phyloP scores from a whole-genome alignment of 768 basidiomycete genomes.

The Termitomyces sp. region DNA sequence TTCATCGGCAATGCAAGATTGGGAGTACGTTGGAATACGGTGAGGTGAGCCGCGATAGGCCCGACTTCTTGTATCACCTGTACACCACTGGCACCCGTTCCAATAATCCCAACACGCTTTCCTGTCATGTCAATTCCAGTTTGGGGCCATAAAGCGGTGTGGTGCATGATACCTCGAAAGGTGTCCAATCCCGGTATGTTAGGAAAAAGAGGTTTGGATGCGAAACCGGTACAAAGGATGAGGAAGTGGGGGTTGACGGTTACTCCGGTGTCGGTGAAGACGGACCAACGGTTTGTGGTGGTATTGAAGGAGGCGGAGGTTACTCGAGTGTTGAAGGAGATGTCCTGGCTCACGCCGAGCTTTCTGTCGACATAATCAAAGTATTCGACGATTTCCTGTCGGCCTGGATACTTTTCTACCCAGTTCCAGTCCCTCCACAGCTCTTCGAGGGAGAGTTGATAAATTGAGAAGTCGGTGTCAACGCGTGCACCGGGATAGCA shows the following conservation, averaged over 20 bases:
- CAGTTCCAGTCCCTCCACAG: not conserved
- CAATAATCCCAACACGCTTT: constrained; percentile 19
- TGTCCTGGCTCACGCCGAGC: constrained; percentile 17
- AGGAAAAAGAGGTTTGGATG: constrained; percentile 6
- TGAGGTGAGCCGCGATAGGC: constrained; percentile 15
- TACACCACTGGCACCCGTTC: constrained; percentile 18
- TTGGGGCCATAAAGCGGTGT: constrained; percentile 19
- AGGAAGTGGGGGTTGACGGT: constrained; percentile 17
- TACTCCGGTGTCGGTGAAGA: constrained; percentile 15
- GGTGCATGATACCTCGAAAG: constrained; percentile 19
- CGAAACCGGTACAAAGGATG: constrained; percentile 19
- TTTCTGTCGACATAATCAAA: constrained; percentile 20
- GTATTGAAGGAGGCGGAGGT: constrained; percentile 16
- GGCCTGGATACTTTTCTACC: constrained; percentile 12
- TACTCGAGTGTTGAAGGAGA: constrained; percentile 19
- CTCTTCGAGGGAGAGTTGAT: not conserved
- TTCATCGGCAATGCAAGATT: constrained; percentile 19
- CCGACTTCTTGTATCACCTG: constrained; percentile 21
- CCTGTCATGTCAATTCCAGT: constrained; percentile 14
- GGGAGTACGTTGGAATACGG: constrained; percentile 25
- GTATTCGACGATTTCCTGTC: constrained; percentile 13
- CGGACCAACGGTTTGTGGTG: constrained; percentile 15
- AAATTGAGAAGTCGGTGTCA: not conserved
- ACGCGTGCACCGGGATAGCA: not conserved
- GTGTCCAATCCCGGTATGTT: constrained; percentile 14